These are phyloP conservation scores for Aspergillus carlsbadensis DNA, from an alignment of 495 filamentous ascomycete genomes.

Conservation along the genomic window DNA sequence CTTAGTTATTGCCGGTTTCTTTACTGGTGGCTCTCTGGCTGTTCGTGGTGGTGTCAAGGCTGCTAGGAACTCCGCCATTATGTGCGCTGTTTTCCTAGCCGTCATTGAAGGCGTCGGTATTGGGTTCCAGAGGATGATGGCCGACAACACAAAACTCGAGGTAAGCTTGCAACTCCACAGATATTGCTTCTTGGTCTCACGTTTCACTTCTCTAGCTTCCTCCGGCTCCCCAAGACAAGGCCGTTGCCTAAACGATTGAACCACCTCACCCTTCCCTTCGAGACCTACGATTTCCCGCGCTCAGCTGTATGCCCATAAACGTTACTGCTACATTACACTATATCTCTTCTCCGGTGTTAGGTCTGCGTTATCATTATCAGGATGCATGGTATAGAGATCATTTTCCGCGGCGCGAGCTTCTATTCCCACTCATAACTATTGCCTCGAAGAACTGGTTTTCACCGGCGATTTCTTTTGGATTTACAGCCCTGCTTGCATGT, in stretches of 20 bases:
- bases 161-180: conserved; percentile 38
- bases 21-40: conserved; percentile 90
- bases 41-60: conserved; percentile 86
- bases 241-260: conserved; percentile 35
- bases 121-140: conserved; percentile 94
- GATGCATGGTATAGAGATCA: conserved; percentile 46
- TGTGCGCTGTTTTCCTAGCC: conserved; percentile 87
- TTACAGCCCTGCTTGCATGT: conserved; percentile 27
- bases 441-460: conserved; percentile 33
- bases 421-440: conserved; percentile 29
- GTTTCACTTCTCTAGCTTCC: conserved; percentile 34
- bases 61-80: conserved; percentile 90
- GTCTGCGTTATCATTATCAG: conserved; percentile 36
- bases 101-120: conserved; percentile 99
- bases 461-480: conserved; percentile 33
- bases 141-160: conserved; percentile 85
- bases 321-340: conserved; percentile 34
- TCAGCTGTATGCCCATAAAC: conserved; percentile 25
- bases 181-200: too few relatives aligned
- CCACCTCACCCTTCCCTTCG: conserved; percentile 13
- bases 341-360: conserved; percentile 50
- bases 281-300: conserved; percentile 19
- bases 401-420: conserved; percentile 19
- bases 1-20: conserved; percentile 84
- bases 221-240: conserved; percentile 45